Evolutionary conservation across 768 basidiomycete species (phyloP), one percentile per base, ranked within the genome.

Genomic region (Termitomyces sp.): DNA sequence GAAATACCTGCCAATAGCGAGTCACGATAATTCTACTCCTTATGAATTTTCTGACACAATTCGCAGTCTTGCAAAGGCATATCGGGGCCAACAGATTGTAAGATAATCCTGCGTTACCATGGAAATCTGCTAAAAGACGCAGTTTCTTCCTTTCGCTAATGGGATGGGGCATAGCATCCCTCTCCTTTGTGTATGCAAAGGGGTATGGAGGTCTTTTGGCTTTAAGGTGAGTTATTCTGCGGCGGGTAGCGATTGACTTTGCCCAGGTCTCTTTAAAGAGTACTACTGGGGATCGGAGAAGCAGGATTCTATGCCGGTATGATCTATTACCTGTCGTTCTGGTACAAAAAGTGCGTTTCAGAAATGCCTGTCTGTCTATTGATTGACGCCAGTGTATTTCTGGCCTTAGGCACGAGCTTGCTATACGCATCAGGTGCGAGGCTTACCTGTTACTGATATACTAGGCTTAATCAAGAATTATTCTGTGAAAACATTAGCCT

Each of bases 241-340:
- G 6, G 27, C 20, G n/a, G 27, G 18, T 30, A 24, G 6, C 9
- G 6, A 37, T 18, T 15, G 30, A 6, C 49, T 36, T 3, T 34
- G 16, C 56, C 36, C 37, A 45, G 5, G 13, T 22, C 6, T 20
- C n/a, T 1, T n/a, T 34, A 5, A 31, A 63, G 83, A n/a, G 78
- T 85, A 2, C 67, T 84, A 4, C 70, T 84, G 63, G 83, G 83
- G 8, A 83, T 84, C n/a, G 83, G 83, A 12, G 83, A 84, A 63
- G 82, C 82, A 0, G 83, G 83, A 1, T 84, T 79, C 59, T 84
- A 84, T 58, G 81, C 82, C 0, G 83, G 82, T 7, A 80, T 83
- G 78, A 83, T 84, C 6, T 84, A 84, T 59, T 84, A 84, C 62
- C 67, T 83, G 30, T 83, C 82, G 0, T 84, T 84, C 67, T 84